Conservation (phyloP, 2,329 filamentous ascomycete species). For the Alternaria triticimaculans region DNA sequence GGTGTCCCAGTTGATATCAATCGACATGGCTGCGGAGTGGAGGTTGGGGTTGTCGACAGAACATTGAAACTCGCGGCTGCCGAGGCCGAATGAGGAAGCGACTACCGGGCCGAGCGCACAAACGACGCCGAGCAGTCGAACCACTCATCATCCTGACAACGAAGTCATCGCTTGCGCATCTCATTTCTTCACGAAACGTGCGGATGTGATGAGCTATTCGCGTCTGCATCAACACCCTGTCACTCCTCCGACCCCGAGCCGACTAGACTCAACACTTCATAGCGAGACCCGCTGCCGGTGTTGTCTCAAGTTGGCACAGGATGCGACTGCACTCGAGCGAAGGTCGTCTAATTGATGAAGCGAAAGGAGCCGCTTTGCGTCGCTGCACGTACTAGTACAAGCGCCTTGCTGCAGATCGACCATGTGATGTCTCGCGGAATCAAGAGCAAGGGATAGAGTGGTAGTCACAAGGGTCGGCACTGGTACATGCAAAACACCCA, state of each 20-base stretch:
- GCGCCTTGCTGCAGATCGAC: constrained; percentile 33
- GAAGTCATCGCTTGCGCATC: constrained; percentile 18
- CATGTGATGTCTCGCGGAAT: constrained; percentile 21
- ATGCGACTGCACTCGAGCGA: not conserved
- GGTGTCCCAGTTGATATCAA: constrained; percentile 96
- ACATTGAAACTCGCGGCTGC: constrained; percentile 14
- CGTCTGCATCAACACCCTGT: constrained; percentile 25
- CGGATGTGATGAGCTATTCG: constrained; percentile 25
- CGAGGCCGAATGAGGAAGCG: constrained; percentile 27
- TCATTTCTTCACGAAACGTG: constrained; percentile 21
- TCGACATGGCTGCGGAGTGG: constrained; percentile 72
- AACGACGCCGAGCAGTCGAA: constrained; percentile 23
- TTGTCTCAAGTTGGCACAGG: not conserved
- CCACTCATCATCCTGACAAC: constrained; percentile 19
- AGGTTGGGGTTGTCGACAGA: constrained; percentile 34
- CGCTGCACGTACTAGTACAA: constrained; percentile 36
- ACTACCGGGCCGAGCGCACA: constrained; percentile 25
- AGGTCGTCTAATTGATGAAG: constrained; percentile 6
- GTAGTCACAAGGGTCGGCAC: constrained; percentile 18
- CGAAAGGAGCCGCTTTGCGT: constrained; percentile 39
- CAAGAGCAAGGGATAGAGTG: constrained; percentile 14
- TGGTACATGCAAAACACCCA: constrained; percentile 29
- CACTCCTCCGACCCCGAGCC: constrained; percentile 13
- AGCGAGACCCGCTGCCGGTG: constrained; percentile 2
- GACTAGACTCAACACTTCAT: constrained; percentile 11